Conservation (phyloP, 1,284 basidiomycete genomes). For the Trametes sp. region DNA sequence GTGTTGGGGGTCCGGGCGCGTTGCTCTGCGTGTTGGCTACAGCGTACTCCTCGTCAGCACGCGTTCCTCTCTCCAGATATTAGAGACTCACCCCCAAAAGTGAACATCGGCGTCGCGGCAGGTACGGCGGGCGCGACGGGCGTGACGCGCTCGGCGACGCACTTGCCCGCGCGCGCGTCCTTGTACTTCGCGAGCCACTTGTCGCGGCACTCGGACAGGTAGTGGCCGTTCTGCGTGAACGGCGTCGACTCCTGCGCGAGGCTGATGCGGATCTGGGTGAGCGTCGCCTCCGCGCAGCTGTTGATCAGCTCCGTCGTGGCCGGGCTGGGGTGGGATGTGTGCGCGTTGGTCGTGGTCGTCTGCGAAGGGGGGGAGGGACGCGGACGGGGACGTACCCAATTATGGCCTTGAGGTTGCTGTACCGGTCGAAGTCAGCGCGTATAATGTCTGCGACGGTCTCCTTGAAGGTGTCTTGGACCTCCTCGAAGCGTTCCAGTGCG, state of each 20-base stretch:
- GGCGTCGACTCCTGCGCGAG: conserved; percentile 41
- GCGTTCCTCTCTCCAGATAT: no score
- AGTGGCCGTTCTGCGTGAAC: conserved; percentile 46
- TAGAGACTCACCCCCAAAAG: not conserved
- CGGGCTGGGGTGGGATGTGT: conserved; percentile 1
- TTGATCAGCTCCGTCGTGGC: conserved; percentile 21
- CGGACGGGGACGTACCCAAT: conserved; percentile 35
- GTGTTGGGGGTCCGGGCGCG: not conserved
- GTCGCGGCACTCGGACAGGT: conserved; percentile 33
- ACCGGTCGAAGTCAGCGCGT: conserved; percentile 42
- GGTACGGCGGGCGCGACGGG: not conserved
- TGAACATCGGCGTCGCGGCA: not conserved
- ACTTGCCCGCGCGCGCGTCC: conserved; percentile 28
- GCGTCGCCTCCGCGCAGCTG: conserved; percentile 19
- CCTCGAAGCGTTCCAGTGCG: conserved; percentile 47
- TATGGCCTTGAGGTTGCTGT: conserved; percentile 37
- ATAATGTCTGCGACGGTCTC: conserved; percentile 33
- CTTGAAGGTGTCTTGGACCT: conserved; percentile 42
- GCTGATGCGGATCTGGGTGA: conserved; percentile 28
- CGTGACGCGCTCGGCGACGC: conserved; percentile 13
- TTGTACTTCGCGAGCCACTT: conserved; percentile 33
- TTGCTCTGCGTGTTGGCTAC: not conserved
- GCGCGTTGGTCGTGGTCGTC: not conserved
- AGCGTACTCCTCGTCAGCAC: not conserved
- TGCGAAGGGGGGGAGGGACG: not conserved